These are phyloP conservation scores for Magnolia sinica DNA, from an alignment of 164 flowering plant genomes.

Conservation along the genomic window DNA sequence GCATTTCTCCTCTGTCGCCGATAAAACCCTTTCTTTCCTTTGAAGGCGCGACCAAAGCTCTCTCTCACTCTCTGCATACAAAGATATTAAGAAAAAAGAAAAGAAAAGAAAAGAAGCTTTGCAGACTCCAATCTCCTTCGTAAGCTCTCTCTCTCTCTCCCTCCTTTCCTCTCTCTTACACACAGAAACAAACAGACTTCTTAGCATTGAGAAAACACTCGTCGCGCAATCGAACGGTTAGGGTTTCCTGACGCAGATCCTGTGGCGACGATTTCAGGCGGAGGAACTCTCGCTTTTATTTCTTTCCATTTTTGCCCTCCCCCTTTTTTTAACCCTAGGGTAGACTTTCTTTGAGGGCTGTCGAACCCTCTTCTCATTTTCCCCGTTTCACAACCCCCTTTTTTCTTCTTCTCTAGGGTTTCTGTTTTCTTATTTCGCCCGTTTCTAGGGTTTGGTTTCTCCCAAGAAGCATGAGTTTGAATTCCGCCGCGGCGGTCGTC, in stretches of 20 bases:
- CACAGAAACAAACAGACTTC: neutral
- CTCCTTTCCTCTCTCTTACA: neutral
- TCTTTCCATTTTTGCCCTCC: neutral
- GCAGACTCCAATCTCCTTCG: neutral
- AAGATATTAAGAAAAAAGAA: too few relatives aligned
- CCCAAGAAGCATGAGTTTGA: constrained; percentile 14
- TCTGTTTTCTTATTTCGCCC: neutral
- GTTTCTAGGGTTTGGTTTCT: constrained; percentile 21
- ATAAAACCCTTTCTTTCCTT: neutral
- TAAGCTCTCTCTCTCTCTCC: neutral
- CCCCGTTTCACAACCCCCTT: neutral
- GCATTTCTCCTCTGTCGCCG: neutral
- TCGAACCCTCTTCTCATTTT: neutral
- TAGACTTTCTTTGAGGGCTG: neutral
- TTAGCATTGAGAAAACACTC: neutral
- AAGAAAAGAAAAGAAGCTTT: neutral
- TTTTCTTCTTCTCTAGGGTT: neutral
- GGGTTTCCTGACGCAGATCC: constrained; percentile 31
- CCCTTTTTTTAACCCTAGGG: neutral
- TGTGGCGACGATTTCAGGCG: neutral
- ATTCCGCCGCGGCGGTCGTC: constrained; percentile 10
- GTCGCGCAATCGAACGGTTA: constrained; percentile 28
- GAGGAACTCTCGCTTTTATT: neutral
- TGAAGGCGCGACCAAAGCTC: neutral
- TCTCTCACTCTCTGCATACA: neutral